Base-by-base conservation (phyloP, 768 basidiomycete species). In the Amanita pallidorosea region DNA sequence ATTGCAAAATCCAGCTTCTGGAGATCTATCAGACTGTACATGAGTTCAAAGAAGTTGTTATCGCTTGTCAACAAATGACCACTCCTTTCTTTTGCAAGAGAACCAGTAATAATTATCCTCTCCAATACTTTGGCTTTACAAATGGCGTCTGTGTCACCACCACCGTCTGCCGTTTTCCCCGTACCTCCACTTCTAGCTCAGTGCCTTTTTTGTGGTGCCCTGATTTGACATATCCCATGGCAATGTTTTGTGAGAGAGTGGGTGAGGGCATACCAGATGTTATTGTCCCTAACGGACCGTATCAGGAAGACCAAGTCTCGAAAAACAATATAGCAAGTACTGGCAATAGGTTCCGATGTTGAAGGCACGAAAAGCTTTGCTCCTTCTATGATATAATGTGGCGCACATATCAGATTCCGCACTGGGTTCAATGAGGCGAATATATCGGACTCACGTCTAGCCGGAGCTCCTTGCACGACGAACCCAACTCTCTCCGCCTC, bases 221-320 rank as follows among this genome's bases (percentile, higher is more conserved):
- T 18, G 71, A 76, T 55, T 71, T 63, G 43, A 97, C 76, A 59
- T 98, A 98, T 1, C 83, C 95, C 95, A 98, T 98, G 1, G 94
- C 91, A 57, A 98, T 90, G 65, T 99, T 97, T 64, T 85, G 83
- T 1, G 79, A 80, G 3, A 92, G 71, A 1, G 90, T 85, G 0
- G 94, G 95, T 0, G 92, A 92, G 12, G 96, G 96, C 55, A 98
- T 96, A 42, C 95, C 96, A 0, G 93, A 97, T 0, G 94, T 99
- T 42, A 98, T 78, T 11, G 67, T 62, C 33, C 91, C 90, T 80
- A 62, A 13, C 45, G 35, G 20, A 18, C 31, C 35, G 37, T 11
- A 15, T 27, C 27, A 54, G 41, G 53, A 43, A 22, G 43, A 23
- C 29, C 29, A 55, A 47, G 36, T 56, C 46, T 17, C 38, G 31